These are phyloP conservation scores for Nymphaea colorata DNA, from an alignment of 164 flowering plant species.

Conservation along the genomic window DNA sequence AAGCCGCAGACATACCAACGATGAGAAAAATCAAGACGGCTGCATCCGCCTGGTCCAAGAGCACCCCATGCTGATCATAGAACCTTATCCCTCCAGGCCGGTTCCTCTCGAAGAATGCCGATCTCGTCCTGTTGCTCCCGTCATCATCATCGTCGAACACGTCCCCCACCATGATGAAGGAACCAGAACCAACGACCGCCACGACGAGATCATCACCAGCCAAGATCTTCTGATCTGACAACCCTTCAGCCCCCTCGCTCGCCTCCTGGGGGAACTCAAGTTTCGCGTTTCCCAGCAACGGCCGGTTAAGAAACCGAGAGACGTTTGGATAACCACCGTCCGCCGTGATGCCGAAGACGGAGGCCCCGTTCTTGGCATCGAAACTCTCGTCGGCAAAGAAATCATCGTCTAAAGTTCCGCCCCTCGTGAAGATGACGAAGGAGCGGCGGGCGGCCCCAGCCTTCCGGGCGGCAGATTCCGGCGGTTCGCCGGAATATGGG, in stretches of 20 bases:
- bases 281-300: not conserved
- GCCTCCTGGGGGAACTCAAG: no score
- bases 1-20: constrained; percentile 61
- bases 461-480: constrained; percentile 20
- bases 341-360: not conserved
- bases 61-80: constrained; percentile 39
- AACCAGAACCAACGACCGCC: constrained; percentile 18
- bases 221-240: constrained; percentile 6
- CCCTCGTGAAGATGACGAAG: constrained; percentile 73
- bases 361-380: not conserved
- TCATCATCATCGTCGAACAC: constrained; percentile 4
- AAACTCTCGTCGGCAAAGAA: constrained; percentile 55
- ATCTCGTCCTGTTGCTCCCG: constrained; percentile 9
- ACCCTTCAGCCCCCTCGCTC: constrained; percentile 7
- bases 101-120: constrained; percentile 11
- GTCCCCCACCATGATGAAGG: not conserved
- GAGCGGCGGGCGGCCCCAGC: constrained; percentile 25
- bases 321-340: not conserved
- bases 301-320: not conserved
- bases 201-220: constrained; percentile 10
- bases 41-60: constrained; percentile 52
- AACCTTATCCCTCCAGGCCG: constrained; percentile 30
- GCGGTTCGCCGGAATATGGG: not conserved
- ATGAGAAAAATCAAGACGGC: constrained; percentile 59
- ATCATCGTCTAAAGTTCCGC: constrained; percentile 80